Evolutionary conservation across 768 basidiomycete genomes (phyloP).

Genomic region (Rhodosporidiobolus odoratus): DNA sequence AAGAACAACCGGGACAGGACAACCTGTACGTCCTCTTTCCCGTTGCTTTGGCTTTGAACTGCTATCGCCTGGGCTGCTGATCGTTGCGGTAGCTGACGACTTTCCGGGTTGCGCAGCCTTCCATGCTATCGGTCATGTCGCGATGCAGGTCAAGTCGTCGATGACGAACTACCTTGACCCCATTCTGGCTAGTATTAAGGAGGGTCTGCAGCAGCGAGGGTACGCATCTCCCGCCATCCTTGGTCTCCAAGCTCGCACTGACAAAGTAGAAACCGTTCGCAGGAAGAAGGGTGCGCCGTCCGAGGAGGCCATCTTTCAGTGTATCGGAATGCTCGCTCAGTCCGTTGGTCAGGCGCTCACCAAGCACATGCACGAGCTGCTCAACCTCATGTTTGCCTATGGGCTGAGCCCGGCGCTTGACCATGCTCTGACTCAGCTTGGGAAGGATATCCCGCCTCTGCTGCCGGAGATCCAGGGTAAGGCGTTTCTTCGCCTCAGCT

Average conservation of each 20-base stretch:
- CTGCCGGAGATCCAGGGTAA: constrained; percentile 85
- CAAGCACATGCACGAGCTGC: constrained; percentile 88
- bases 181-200: constrained; percentile 81
- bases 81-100: not conserved
- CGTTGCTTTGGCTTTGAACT: not conserved
- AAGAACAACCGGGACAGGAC: constrained; percentile 76
- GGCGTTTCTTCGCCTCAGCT: constrained; percentile 2
- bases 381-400: constrained; percentile 92
- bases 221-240: constrained; percentile 47
- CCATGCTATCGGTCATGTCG: constrained; percentile 92
- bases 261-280: not conserved
- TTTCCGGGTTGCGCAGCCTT: constrained; percentile 58
- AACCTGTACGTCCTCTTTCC: constrained; percentile 57
- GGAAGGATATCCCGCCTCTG: constrained; percentile 79
- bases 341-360: constrained; percentile 95
- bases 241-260: not conserved
- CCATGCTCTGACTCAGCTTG: constrained; percentile 75
- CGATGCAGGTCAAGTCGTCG: constrained; percentile 80
- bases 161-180: constrained; percentile 94
- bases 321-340: constrained; percentile 88
- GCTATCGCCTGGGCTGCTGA: not conserved
- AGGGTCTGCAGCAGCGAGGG: constrained; percentile 82
- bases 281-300: constrained; percentile 55
- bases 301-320: constrained; percentile 95
- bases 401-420: constrained; percentile 84